Percentiles rank a stretch among this genome's conserved stretches.
Conservation (phyloP, 208 protist species). For the Endotrypanum monterogeii region DNA sequence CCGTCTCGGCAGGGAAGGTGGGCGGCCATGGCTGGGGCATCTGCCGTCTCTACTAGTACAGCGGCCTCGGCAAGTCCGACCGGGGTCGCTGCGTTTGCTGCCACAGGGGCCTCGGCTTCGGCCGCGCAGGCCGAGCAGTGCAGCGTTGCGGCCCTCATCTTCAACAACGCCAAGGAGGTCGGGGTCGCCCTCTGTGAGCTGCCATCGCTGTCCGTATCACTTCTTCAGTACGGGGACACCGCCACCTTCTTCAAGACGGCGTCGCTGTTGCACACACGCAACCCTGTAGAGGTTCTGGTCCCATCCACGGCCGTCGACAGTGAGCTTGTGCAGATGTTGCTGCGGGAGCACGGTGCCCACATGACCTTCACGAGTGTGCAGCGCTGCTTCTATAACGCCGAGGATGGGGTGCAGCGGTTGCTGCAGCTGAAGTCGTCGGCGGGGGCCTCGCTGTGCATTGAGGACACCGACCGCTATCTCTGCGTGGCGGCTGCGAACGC, state of each 20-base stretch:
- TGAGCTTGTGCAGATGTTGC: slow-evolving; percentile 60
- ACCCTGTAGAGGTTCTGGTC: slow-evolving; percentile 79
- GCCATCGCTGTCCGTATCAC: slow-evolving; percentile 58
- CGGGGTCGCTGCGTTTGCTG: background rate
- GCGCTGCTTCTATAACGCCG: slow-evolving; percentile 69
- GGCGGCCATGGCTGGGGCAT: background rate
- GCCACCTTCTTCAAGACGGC: slow-evolving; percentile 70
- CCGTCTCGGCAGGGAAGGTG: background rate
- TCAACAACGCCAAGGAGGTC: slow-evolving; percentile 74
- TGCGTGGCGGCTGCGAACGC: slow-evolving; percentile 80
- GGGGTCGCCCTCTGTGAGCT: slow-evolving; percentile 71
- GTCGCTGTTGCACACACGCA: slow-evolving; percentile 64
- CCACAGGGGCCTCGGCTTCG: slow-evolving; percentile 2
- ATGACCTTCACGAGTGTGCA: slow-evolving; percentile 81
- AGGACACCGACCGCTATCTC: slow-evolving; percentile 79
- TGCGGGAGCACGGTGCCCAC: slow-evolving; percentile 51
- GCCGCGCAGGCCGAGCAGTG: slow-evolving; percentile 29
- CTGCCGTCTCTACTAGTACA: slow-evolving; percentile 7
- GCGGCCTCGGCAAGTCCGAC: slow-evolving; percentile 3
- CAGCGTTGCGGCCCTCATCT: slow-evolving; percentile 71
- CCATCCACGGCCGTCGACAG: slow-evolving; percentile 54
- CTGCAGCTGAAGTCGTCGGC: slow-evolving; percentile 48
- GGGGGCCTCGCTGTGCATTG: slow-evolving; percentile 35
- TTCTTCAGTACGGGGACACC: slow-evolving; percentile 82
- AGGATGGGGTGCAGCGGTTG: slow-evolving; percentile 63